phyloP scores from a whole-genome alignment of 345 rosid species.

The Leavenworthia alabamica region DNA sequence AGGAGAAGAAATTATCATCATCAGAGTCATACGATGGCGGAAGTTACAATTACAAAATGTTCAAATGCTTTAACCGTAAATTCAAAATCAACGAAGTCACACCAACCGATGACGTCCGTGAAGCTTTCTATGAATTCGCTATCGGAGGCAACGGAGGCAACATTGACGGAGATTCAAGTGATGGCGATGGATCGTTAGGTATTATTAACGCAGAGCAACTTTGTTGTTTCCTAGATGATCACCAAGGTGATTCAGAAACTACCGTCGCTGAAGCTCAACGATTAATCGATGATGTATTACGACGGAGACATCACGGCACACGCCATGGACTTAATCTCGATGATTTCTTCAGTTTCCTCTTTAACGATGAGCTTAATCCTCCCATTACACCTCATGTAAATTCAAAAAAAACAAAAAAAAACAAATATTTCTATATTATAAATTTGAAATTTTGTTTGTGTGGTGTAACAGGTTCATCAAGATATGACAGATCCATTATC shows the following conservation, averaged over 20 bases:
- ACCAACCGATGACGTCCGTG: slow-evolving; percentile 69
- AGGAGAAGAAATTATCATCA: slow-evolving; percentile 33
- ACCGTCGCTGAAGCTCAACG: slow-evolving; percentile 52
- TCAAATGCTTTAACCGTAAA: slow-evolving; percentile 68
- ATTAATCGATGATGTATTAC: slow-evolving; percentile 43
- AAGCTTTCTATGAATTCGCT: slow-evolving; percentile 41
- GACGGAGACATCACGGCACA: slow-evolving; percentile 35
- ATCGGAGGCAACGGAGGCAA: slow-evolving; percentile 17
- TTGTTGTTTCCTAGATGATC: slow-evolving; percentile 46
- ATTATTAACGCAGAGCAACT: slow-evolving; percentile 47
- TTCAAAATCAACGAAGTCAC: slow-evolving; percentile 65
- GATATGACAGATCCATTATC: slow-evolving; percentile 90
- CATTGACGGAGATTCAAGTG: slow-evolving; percentile 16
- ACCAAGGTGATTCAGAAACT: slow-evolving; percentile 46
- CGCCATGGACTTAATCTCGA: slow-evolving; percentile 51
- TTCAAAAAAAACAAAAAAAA: no score
- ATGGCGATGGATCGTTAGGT: slow-evolving; percentile 33
- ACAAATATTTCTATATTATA: no score
- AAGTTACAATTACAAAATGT: slow-evolving; percentile 57
- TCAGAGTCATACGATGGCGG: slow-evolving; percentile 23
- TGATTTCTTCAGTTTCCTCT: slow-evolving; percentile 35
- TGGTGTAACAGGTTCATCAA: slow-evolving; percentile 70
- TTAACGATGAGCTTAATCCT: slow-evolving; percentile 33
- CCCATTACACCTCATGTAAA: slow-evolving; percentile 43
- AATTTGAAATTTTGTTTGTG: no score